A percentile compares a stretch with the other conserved stretches of the same genome.
These are phyloP conservation scores for Cutaneotrichosporon curvatum DNA, from an alignment of 1,284 basidiomycete species.

Conservation along the genomic window DNA sequence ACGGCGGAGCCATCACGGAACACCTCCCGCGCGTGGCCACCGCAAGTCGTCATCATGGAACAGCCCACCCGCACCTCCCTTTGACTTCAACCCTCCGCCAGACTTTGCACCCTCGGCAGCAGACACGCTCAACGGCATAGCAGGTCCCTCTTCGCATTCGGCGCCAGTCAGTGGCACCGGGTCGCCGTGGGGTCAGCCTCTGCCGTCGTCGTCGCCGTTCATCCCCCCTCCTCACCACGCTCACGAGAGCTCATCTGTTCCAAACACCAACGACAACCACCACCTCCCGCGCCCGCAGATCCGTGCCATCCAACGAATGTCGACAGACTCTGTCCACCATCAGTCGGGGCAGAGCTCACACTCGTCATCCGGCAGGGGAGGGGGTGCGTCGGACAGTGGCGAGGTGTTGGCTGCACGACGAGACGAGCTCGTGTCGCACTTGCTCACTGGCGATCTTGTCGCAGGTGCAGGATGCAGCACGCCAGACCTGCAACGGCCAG, in stretches of 20 bases:
- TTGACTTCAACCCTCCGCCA: constrained; percentile 35
- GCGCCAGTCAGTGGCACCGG: neutral
- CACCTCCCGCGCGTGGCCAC: neutral
- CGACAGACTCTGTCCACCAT: constrained; percentile 23
- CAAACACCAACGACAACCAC: neutral
- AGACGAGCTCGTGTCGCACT: constrained; percentile 11
- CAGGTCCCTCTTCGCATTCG: constrained; percentile 13
- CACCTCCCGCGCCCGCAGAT: constrained; percentile 20
- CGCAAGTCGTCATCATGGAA: constrained; percentile 1
- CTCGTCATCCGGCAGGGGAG: constrained; percentile 12
- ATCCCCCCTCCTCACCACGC: neutral
- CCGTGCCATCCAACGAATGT: constrained; percentile 26
- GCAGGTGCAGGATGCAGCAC: no score
- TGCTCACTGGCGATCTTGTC: constrained; percentile 5
- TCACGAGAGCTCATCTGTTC: no score
- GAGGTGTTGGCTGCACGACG: constrained; percentile 9
- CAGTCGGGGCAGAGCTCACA: constrained; percentile 9
- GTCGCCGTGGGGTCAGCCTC: neutral
- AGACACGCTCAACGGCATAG: constrained; percentile 6
- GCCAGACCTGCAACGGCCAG: no score
- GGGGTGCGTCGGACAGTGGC: constrained; percentile 3
- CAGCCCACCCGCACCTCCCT: constrained; percentile 28
- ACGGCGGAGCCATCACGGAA: no score
- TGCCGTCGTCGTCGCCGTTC: neutral
- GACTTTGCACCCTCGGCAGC: constrained; percentile 17